Evolutionary conservation across 768 basidiomycete species (phyloP), one percentile per base, ranked within the genome.

Genomic region (Leccinum broughii): DNA sequence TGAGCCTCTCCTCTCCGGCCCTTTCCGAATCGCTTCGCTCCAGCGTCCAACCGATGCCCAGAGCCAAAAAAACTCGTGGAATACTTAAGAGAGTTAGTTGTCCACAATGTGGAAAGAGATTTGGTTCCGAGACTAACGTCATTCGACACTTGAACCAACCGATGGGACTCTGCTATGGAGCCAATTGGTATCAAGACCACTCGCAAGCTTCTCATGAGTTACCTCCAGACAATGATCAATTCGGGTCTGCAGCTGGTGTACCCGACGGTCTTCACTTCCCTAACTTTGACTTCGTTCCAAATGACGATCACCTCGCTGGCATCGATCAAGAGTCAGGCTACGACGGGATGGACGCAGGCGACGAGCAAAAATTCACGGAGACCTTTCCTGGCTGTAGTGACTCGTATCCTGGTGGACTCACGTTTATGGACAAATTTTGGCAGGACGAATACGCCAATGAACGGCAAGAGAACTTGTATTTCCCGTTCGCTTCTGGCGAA

Each of bases 61-160:
- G 17, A 41, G 39, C 39, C 11, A 41, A 17, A n/a, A 41, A 41
- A 41, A 41, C n/a, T 7, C 39, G 39, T 6, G 39, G 39, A 41
- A 41, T 15, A 7, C n/a, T 41, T 17, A 17, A 41, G 39, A 41
- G n/a, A 6, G 39, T 41, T 17, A 41, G 39, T 17, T 41, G 39
- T 41, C 39, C 17, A 17, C 39, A 6, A 41, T 41, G 39, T 41
- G 39, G 17, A 41, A 41, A 41, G 39, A 6, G 39, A 41, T 41
- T 41, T 8, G 14, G 39, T 41, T 41, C 39, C 8, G 54, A 73
- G 69, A 24, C 37, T 51, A 6, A 32, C 28, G 7, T 61, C 48
- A 51, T 52, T 34, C 51, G 15, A 17, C 50, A 57, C 11, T 41
- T 57, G 57, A 57, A 57, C n/a, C 57, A 57, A 9, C 57, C 26